phyloP scores from a whole-genome alignment of 2,329 filamentous ascomycete genomes.

The Beauveria medogensis region DNA sequence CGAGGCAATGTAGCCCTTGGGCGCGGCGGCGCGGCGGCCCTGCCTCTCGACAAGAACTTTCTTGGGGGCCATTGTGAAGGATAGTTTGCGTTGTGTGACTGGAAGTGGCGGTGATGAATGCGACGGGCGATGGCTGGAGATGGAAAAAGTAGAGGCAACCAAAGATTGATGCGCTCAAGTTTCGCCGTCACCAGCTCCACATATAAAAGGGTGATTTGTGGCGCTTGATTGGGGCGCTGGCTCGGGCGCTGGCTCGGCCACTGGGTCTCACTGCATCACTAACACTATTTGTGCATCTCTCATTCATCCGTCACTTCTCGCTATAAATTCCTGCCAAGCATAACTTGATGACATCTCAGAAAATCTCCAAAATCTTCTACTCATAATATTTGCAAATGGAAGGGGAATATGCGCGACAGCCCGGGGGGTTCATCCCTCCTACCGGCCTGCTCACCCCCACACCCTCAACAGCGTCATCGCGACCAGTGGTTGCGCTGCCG shows the following conservation, averaged over 20 bases:
- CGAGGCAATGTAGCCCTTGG: slow-evolving; percentile 45
- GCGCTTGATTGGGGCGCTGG: not conserved
- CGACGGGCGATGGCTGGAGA: not conserved
- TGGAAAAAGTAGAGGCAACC: not conserved
- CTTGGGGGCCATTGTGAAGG: slow-evolving; percentile 53
- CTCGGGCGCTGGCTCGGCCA: not conserved
- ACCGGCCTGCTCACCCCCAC: slow-evolving; percentile 45
- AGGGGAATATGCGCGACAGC: slow-evolving; percentile 16
- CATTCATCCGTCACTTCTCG: not conserved
- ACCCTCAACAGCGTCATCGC: slow-evolving; percentile 39
- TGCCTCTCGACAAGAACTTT: slow-evolving; percentile 44
- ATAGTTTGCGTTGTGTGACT: not conserved
- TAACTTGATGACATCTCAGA: not conserved
- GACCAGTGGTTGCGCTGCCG: slow-evolving; percentile 37
- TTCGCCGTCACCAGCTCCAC: not conserved
- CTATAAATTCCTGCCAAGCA: not conserved
- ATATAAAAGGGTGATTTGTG: slow-evolving; percentile 9
- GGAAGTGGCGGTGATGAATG: slow-evolving; percentile 8
- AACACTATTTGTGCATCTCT: not conserved
- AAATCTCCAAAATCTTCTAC: no score
- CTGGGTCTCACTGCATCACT: not conserved
- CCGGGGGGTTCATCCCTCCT: slow-evolving; percentile 45
- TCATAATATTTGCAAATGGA: slow-evolving; percentile 16
- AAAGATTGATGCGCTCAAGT: slow-evolving; percentile 7
- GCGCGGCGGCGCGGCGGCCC: slow-evolving; percentile 31